Base-by-base conservation (phyloP, 1,139 yeast species). In the Magnusiomyces sp. region DNA sequence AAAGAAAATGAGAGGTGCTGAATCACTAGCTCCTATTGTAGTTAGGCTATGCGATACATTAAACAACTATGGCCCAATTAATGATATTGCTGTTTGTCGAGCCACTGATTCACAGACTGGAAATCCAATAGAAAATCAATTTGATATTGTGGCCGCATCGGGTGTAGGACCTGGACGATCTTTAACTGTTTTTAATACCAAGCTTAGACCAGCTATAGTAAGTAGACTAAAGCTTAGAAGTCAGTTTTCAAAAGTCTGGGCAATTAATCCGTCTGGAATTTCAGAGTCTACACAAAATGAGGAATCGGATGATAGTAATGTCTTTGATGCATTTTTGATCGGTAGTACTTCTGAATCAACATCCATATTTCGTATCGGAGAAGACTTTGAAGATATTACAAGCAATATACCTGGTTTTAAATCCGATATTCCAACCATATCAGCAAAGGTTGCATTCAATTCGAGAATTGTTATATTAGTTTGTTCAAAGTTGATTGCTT, bases 171-270 rank as follows among this genome's bases (percentile, higher is more conserved):
- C 63, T 0, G 73, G 76, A 16, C 76, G 83, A 7, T 73, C 76
- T 42, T 59, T 90, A 38, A 79, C 83, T 37, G 72, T 84, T 7
- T 80, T 88, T 39, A 78, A 80, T 48, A 77, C 87, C 5, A 80
- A 94, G 0, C 71, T 90, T 43, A 80, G 81, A 47, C 89, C 90
- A 53, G 79, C 84, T 1, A 82, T 86, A 57, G 80, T 86, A 36
- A 81, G 84, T 53, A 78, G 86, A 57, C 76, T 88, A 63, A 83
- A 92, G 86, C 83, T 87, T 13, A 47, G 47, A 14, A 43, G 47
- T 10, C 27, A 50, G 4, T 46, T 46, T 37, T 39, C 50, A n/a
- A 41, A 50, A n/a, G 42, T 68, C n/a, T 68, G 71, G 70, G 58
- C 71, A 1, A 50, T 68, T n/a, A 55, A 61, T 20, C 57, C 65